Percentiles rank a stretch among this genome's conserved stretches.
Evolutionary conservation across 2,329 filamentous ascomycete species (phyloP).

Genomic region (Trichoderma sp.): DNA sequence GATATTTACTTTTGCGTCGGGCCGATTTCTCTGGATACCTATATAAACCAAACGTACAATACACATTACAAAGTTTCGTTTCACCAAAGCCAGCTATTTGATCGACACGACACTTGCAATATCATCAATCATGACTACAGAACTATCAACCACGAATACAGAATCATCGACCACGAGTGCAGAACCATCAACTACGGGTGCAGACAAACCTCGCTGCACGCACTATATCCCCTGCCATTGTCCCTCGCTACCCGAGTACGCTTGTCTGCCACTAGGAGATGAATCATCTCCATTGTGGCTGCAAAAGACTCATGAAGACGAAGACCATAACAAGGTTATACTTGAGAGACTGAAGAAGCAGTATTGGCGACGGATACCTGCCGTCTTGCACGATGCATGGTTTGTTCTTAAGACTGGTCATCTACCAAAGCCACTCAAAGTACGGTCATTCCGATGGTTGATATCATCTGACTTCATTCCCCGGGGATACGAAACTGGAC

Average conservation of each 20-base stretch:
- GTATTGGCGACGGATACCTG: not conserved
- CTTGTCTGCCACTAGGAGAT: not conserved
- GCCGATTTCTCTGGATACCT: not conserved
- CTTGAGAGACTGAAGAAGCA: not conserved
- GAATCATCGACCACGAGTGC: not conserved
- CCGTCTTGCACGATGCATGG: not conserved
- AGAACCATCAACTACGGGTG: not conserved
- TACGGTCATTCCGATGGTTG: not conserved
- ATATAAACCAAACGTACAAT: constrained; percentile 3
- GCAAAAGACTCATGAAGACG: constrained; percentile 3
- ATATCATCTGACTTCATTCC: constrained; percentile 2
- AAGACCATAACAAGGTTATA: not conserved
- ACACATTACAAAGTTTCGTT: not conserved
- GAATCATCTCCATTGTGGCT: constrained; percentile 9
- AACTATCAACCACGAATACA: too few relatives aligned
- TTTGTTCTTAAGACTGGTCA: not conserved
- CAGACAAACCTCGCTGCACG: constrained; percentile 9
- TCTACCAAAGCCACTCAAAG: not conserved
- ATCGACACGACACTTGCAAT: not conserved
- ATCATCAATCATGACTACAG: not conserved
- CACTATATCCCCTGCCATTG: constrained; percentile 16
- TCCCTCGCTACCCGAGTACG: constrained; percentile 10
- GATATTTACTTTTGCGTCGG: not conserved
- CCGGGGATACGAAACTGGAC: constrained; percentile 1
- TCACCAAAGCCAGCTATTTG: not conserved